These are phyloP conservation scores for Ceratocystis ficicola DNA, from an alignment of 2,329 filamentous ascomycete genomes.

Conservation along the genomic window DNA sequence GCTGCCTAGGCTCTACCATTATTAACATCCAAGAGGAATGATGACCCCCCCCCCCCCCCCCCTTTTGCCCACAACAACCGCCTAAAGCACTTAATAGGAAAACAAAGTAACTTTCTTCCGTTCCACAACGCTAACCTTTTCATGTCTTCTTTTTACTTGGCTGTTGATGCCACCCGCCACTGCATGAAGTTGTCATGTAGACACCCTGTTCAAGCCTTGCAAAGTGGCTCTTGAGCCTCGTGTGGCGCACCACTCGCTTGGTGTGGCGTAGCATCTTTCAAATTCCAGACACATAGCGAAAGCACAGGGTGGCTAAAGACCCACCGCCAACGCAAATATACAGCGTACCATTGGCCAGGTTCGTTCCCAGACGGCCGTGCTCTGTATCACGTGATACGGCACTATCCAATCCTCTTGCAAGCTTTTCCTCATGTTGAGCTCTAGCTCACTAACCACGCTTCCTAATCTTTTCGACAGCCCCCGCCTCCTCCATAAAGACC, in stretches of 20 bases:
- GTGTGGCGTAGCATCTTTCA: neutral
- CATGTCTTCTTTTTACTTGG: no score
- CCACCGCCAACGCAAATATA: slow-evolving; percentile 11
- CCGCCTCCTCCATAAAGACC: slow-evolving; percentile 11
- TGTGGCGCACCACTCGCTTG: neutral
- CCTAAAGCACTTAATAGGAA: no score
- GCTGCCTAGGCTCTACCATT: no score
- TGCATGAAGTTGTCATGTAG: no score
- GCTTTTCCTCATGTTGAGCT: slow-evolving; percentile 13
- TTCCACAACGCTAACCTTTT: no score
- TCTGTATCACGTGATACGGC: slow-evolving; percentile 13
- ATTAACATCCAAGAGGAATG: no score
- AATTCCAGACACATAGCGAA: no score
- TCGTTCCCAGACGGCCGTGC: neutral
- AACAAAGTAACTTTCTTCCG: no score
- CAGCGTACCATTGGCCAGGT: slow-evolving; percentile 14
- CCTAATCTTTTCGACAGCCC: slow-evolving; percentile 8
- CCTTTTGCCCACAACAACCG: no score
- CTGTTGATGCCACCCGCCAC: no score
- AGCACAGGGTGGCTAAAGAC: neutral
- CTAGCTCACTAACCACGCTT: slow-evolving; percentile 14
- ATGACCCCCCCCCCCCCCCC: no score
- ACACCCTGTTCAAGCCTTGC: neutral
- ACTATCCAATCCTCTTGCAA: slow-evolving; percentile 14
- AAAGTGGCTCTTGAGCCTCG: neutral